Evolutionary conservation across 805 yeast genomes (phyloP), one percentile per base, ranked within the genome.

Genomic region (Pichia kluyveri): DNA sequence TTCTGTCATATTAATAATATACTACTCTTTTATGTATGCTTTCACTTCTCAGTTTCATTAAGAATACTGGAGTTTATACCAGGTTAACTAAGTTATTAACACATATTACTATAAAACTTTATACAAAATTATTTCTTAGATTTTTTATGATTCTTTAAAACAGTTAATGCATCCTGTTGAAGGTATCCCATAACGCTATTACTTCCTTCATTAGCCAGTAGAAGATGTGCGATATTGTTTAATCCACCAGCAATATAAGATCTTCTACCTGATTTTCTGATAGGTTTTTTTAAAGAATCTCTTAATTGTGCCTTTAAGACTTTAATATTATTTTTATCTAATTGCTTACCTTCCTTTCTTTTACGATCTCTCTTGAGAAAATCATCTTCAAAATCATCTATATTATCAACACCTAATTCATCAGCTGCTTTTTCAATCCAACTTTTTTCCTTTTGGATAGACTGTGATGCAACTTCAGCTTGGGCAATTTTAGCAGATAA

Each of bases 401-500:
- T 65, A 44, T 81, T 72, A 36, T 86, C 96, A 38, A 90, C 67
- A 9, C 96, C 99, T 48, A 93, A 71, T 44, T 93, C 99, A 46
- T 85, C 93, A 0, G 98, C 98, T 0, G 96, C 97, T 60, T 87
- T 80, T 50, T 79, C 76, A 51, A 89, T 70, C 97, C 98, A 89
- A 26, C 78, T 71, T 48, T 80, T 80, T 54, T 88, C 93, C 57
- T 83, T 84, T 38, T 70, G 71, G 34, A 79, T 65, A 36, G 51
- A 48, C 18, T 82, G 76, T 2, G 77, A 65, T 2, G 82, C 76
- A 15, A 82, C 69, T 38, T 78, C 79, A 17, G 86, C 72, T 54
- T 86, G 95, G 0, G 95, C 90, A 44, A 93, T 69, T 57, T 81
- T 77, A 23, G 83, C 73, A 7, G 97, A 86, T 38, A 90, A 57